Percentiles rank a stretch among this genome's conserved stretches.
phyloP scores from a whole-genome alignment of 768 basidiomycete genomes.

The Boletus bicolor region DNA sequence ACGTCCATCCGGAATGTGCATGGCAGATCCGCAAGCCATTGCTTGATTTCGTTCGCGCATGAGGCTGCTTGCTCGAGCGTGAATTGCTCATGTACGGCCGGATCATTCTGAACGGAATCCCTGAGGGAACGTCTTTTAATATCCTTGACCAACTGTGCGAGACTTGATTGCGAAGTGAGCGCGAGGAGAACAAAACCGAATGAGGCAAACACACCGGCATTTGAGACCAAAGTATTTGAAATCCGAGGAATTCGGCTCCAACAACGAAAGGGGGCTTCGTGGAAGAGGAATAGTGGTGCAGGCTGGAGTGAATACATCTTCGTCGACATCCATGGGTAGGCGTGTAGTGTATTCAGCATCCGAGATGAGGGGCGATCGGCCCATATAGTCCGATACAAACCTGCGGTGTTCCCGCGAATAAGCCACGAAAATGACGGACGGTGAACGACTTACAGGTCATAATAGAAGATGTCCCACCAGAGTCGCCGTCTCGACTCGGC shows the following conservation, averaged over 20 bases:
- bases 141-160: conserved; percentile 60
- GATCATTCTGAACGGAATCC: conserved; percentile 35
- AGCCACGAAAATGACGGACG: background rate
- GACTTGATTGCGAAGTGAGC: conserved; percentile 34
- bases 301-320: conserved; percentile 46
- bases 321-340: conserved; percentile 56
- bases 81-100: conserved; percentile 30
- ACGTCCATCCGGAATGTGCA: conserved; percentile 43
- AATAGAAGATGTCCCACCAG: conserved; percentile 81
- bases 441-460: conserved; percentile 61
- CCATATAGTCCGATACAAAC: conserved; percentile 66
- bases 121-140: conserved; percentile 51
- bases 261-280: conserved; percentile 21
- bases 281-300: conserved; percentile 45
- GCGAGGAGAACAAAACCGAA: background rate
- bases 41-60: conserved; percentile 54
- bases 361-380: conserved; percentile 58
- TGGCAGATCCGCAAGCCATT: conserved; percentile 54
- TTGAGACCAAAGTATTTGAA: conserved; percentile 53
- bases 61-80: conserved; percentile 61
- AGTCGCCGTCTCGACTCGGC: conserved; percentile 52
- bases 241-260: conserved; percentile 32
- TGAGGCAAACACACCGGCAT: conserved; percentile 47
- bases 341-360: conserved; percentile 53
- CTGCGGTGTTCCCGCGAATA: conserved; percentile 36